phyloP scores from a whole-genome alignment of 192 early-diverging fungal genomes.

The Funneliformis mosseae region DNA sequence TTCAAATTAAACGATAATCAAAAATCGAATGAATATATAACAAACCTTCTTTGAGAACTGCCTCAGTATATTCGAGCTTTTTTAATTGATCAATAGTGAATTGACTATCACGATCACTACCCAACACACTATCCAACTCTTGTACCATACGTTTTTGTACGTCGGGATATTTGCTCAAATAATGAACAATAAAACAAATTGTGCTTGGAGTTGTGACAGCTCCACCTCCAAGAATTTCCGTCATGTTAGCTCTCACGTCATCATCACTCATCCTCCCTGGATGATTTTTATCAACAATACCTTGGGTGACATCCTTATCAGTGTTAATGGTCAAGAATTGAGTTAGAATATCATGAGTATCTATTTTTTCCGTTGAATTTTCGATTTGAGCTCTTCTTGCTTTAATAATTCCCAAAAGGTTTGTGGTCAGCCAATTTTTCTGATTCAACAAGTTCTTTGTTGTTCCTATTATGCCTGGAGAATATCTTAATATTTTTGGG shows the following conservation, averaged over 20 bases:
- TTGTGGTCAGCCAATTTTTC: neutral
- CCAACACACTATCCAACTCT: constrained; percentile 7
- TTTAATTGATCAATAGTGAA: neutral
- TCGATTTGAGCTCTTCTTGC: neutral
- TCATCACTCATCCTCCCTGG: neutral
- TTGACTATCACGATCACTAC: neutral
- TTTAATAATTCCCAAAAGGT: neutral
- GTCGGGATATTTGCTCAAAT: neutral
- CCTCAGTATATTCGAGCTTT: constrained; percentile 16
- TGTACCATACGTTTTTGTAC: neutral
- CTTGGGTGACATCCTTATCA: neutral
- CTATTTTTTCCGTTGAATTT: neutral
- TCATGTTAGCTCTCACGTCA: neutral
- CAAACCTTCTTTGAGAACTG: constrained; percentile 22
- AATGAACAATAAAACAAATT: neutral
- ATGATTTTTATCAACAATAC: neutral
- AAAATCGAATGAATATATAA: neutral
- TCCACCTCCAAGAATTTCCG: neutral
- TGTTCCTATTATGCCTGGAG: neutral
- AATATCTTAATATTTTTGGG: neutral
- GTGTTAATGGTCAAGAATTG: neutral
- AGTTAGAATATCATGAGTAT: neutral
- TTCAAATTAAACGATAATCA: too few relatives aligned
- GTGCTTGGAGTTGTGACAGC: neutral
- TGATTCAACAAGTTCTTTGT: neutral